phyloP scores from a whole-genome alignment of 2,329 filamentous ascomycete genomes.

The Aureobasidium uvarum region DNA sequence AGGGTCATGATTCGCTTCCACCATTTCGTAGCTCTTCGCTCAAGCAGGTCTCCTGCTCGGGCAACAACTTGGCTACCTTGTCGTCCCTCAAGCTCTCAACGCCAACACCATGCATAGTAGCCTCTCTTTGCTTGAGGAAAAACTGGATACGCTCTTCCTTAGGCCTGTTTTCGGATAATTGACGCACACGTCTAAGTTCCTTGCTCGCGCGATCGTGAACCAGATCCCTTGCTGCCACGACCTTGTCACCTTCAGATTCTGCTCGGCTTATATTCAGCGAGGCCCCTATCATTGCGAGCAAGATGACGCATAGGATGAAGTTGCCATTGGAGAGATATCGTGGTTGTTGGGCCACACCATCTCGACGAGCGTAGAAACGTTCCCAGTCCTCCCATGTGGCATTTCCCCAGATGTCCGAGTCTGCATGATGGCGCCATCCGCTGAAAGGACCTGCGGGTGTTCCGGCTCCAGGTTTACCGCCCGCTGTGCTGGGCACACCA shows the following conservation, averaged over 20 bases:
- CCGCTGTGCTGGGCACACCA: slow-evolving; percentile 41
- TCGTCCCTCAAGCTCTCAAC: slow-evolving; percentile 48
- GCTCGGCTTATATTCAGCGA: slow-evolving; percentile 71
- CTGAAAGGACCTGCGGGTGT: slow-evolving; percentile 38
- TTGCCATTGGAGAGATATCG: slow-evolving; percentile 73
- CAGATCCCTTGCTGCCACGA: slow-evolving; percentile 65
- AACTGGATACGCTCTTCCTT: slow-evolving; percentile 63
- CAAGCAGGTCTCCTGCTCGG: slow-evolving; percentile 48
- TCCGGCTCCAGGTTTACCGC: slow-evolving; percentile 14
- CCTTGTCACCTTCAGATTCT: slow-evolving; percentile 58
- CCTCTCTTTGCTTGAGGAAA: slow-evolving; percentile 74
- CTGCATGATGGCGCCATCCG: slow-evolving; percentile 41
- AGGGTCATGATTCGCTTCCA: neutral
- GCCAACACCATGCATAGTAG: slow-evolving; percentile 45
- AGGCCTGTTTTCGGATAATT: slow-evolving; percentile 49
- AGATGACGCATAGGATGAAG: slow-evolving; percentile 71
- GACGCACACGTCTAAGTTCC: slow-evolving; percentile 57
- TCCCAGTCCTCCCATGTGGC: slow-evolving; percentile 99
- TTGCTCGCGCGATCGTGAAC: slow-evolving; percentile 66
- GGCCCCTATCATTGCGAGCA: slow-evolving; percentile 67
- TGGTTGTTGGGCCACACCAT: slow-evolving; percentile 44
- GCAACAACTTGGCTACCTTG: slow-evolving; percentile 47
- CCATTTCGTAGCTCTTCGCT: slow-evolving; percentile 37
- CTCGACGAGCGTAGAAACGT: slow-evolving; percentile 43
- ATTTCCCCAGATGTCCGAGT: slow-evolving; percentile 61